These are phyloP conservation scores for Colletotrichum sublineola DNA, from an alignment of 2,329 filamentous ascomycete genomes.

Conservation along the genomic window DNA sequence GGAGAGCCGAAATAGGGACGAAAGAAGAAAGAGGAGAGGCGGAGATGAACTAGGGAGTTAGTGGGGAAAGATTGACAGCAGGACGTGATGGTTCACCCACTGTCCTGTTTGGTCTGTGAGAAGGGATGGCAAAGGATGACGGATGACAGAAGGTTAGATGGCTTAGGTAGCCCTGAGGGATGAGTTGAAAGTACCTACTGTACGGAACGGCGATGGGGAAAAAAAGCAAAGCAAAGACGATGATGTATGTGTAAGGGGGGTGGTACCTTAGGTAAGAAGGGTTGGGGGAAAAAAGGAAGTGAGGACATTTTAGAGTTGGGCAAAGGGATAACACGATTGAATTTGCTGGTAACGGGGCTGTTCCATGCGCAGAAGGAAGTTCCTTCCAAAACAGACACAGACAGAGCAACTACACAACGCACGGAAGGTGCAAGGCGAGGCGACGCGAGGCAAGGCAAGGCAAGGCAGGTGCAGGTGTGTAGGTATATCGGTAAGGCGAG, in stretches of 20 bases:
- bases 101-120: background rate
- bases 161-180: background rate
- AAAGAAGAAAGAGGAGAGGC: slow-evolving; percentile 27
- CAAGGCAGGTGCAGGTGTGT: background rate
- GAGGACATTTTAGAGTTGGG: slow-evolving; percentile 8
- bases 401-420: background rate
- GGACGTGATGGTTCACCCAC: background rate
- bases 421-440: slow-evolving; percentile 3
- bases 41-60: background rate
- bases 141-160: background rate
- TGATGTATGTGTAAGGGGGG: background rate
- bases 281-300: background rate
- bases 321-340: no score
- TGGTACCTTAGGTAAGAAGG: background rate
- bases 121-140: slow-evolving; percentile 1
- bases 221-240: background rate
- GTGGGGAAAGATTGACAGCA: background rate
- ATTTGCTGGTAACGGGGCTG: background rate
- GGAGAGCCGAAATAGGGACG: slow-evolving; percentile 26
- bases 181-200: background rate
- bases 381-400: background rate
- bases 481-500: background rate
- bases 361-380: slow-evolving; percentile 18
- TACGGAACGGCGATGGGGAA: background rate
- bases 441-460: background rate